Percentiles rank a stretch among this genome's conserved stretches.
Conservation (phyloP, 148 eudicot species). For the Beta vulgaris region DNA sequence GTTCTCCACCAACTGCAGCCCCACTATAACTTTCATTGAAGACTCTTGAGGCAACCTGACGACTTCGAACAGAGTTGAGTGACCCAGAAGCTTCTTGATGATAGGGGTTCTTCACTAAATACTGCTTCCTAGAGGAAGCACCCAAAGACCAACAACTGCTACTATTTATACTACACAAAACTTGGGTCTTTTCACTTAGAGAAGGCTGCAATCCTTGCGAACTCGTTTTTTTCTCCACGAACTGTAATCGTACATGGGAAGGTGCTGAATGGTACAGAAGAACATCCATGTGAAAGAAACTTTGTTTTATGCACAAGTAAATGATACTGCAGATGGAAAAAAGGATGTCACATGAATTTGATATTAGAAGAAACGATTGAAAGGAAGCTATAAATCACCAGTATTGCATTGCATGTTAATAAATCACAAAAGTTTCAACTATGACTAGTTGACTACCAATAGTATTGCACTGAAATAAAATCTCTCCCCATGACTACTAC, state of each 20-base stretch:
- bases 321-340: not conserved
- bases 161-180: conserved; percentile 14
- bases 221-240: conserved; percentile 27
- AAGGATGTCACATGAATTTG: not conserved
- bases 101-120: conserved; percentile 21
- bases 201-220: conserved; percentile 21
- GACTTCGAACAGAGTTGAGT: conserved; percentile 24
- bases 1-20: conserved; percentile 46
- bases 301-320: conserved; percentile 31
- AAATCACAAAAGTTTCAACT: not conserved
- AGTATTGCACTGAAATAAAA: not conserved
- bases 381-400: not conserved
- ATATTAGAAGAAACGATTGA: not conserved
- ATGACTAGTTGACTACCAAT: not conserved
- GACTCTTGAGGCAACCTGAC: conserved; percentile 31
- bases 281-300: conserved; percentile 49
- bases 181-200: conserved; percentile 20
- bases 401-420: not conserved
- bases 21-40: conserved; percentile 43
- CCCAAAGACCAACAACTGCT: conserved; percentile 15
- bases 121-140: conserved; percentile 20
- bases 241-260: conserved; percentile 29
- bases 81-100: conserved; percentile 21
- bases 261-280: conserved; percentile 46
- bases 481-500: not conserved